Conservation (phyloP, 345 rosid species). For the Lumnitzera littorea region DNA sequence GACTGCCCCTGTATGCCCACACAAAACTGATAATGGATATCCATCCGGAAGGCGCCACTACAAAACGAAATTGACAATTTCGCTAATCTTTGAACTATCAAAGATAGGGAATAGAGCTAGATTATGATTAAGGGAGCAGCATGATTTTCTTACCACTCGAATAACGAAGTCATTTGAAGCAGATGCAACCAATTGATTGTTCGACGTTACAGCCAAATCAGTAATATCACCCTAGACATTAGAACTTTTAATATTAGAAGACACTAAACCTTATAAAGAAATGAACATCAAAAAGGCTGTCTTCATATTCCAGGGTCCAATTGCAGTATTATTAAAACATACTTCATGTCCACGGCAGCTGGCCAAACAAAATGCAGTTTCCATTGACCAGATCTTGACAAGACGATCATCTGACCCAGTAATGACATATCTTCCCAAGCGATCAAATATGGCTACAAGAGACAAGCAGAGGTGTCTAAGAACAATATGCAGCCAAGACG, state of each 20-base stretch:
- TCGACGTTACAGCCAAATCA: conserved; percentile 93
- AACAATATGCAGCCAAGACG: too few species aligned
- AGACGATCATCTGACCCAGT: conserved; percentile 99
- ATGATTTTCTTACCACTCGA: conserved; percentile 72
- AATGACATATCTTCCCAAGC: conserved; percentile 89
- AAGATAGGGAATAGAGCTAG: conserved; percentile 8
- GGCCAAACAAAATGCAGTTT: conserved; percentile 97
- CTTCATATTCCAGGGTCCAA: conserved; percentile 7
- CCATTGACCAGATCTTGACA: conserved; percentile 99
- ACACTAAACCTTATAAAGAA: conserved; percentile 2
- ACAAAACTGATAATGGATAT: conserved; percentile 79
- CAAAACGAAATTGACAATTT: conserved; percentile 18
- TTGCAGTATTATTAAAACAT: conserved; percentile 26
- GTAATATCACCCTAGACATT: conserved; percentile 84
- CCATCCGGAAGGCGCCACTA: conserved; percentile 99
- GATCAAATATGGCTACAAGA: conserved; percentile 85
- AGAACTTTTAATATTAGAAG: conserved; percentile 11
- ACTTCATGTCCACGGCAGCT: conserved; percentile 99
- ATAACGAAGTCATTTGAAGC: conserved; percentile 96
- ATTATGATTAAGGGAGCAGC: conserved; percentile 3
- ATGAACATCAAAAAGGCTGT: conserved; percentile 6
- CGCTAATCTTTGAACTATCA: conserved; percentile 10
- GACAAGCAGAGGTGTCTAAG: conserved; percentile 1
- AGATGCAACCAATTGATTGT: conserved; percentile 92
- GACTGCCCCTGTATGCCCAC: conserved; percentile 94